Evolutionary conservation across 2,329 filamentous ascomycete genomes (phyloP).

Genomic region (Alternaria rosae): DNA sequence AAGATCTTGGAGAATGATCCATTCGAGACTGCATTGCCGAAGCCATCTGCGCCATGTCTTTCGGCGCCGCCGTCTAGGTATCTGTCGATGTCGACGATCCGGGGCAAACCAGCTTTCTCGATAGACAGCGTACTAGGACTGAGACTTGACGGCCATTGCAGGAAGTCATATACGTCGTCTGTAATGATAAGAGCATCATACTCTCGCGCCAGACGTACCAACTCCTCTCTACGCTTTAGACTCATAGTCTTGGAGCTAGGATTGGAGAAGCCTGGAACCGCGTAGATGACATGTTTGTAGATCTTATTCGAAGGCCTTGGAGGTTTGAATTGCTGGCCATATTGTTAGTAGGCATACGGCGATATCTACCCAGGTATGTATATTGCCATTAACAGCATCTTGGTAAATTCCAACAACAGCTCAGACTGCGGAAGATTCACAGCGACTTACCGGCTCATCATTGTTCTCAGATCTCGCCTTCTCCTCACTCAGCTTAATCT

Average conservation of each 20-base stretch:
- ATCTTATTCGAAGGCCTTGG: conserved; percentile 71
- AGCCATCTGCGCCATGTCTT: conserved; percentile 61
- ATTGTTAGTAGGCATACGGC: conserved; percentile 14
- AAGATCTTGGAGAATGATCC: conserved; percentile 89
- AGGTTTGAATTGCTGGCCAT: conserved; percentile 62
- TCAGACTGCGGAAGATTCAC: not conserved
- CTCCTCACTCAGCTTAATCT: conserved; percentile 60
- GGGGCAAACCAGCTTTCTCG: conserved; percentile 64
- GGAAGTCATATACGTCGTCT: conserved; percentile 94
- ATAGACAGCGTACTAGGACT: conserved; percentile 32
- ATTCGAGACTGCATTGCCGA: conserved; percentile 85
- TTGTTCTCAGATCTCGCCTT: conserved; percentile 49
- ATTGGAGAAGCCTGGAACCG: conserved; percentile 87
- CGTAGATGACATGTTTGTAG: conserved; percentile 88
- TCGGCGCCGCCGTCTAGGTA: conserved; percentile 66
- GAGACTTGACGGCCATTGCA: conserved; percentile 73
- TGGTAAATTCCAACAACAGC: not conserved
- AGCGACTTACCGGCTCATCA: conserved; percentile 52
- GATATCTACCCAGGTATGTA: no score
- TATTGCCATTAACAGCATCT: not conserved
- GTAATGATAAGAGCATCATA: conserved; percentile 83
- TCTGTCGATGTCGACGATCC: conserved; percentile 80
- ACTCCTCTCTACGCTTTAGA: conserved; percentile 67
- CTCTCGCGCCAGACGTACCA: conserved; percentile 79
- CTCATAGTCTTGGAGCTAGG: conserved; percentile 86